These are phyloP conservation scores for Dothideomycetes sp. DNA, from an alignment of 2,329 filamentous ascomycete genomes.

Conservation along the genomic window DNA sequence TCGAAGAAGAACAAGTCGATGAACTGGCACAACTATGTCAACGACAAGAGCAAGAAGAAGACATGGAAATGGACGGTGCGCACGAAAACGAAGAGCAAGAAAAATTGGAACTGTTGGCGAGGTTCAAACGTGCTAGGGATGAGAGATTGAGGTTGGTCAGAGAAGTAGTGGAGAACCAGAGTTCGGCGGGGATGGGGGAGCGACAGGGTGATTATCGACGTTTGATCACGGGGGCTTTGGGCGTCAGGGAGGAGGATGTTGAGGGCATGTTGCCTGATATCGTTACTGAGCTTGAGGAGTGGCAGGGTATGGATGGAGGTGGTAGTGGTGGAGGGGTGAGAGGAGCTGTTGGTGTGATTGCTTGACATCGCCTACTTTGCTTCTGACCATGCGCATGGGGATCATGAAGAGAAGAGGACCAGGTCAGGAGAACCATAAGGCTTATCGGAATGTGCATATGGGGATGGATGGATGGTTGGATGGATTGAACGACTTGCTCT, in stretches of 20 bases:
- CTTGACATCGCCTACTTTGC: no score
- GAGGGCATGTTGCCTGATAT: slow-evolving; percentile 51
- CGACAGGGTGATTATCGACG: slow-evolving; percentile 65
- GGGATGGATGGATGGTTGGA: no score
- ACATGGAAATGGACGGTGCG: slow-evolving; percentile 16
- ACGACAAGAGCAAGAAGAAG: not conserved
- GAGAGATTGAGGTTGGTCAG: slow-evolving; percentile 55
- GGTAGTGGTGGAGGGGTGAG: not conserved
- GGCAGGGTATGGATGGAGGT: slow-evolving; percentile 8
- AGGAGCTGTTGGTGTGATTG: no score
- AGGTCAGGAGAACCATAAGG: no score
- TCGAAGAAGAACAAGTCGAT: slow-evolving; percentile 36
- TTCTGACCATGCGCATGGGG: no score
- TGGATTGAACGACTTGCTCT: no score
- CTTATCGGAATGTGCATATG: no score
- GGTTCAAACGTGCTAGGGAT: slow-evolving; percentile 47
- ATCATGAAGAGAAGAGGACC: no score
- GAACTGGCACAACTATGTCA: slow-evolving; percentile 29
- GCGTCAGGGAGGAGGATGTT: slow-evolving; percentile 58
- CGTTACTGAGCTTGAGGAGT: slow-evolving; percentile 39
- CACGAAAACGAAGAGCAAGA: slow-evolving; percentile 41
- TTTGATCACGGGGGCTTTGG: slow-evolving; percentile 59
- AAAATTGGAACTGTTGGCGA: slow-evolving; percentile 48
- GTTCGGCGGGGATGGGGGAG: slow-evolving; percentile 61
- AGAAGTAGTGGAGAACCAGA: slow-evolving; percentile 60